A percentile compares a stretch with the other conserved stretches of the same genome.
Evolutionary conservation across 106 monocot species (phyloP).

Genomic region (Gastrodia elata): DNA sequence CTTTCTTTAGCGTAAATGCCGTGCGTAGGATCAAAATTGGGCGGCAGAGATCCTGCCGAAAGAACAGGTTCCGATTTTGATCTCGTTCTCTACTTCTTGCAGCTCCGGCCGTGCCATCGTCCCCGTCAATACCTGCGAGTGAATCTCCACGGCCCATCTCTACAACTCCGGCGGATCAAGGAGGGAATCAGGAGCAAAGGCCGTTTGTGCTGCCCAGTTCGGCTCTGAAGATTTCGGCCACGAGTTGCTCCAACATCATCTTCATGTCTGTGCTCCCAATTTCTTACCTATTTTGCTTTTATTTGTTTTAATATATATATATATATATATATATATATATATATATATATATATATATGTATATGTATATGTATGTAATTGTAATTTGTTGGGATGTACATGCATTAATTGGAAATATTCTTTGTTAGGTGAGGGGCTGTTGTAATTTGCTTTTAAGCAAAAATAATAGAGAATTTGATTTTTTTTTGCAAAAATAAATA

Average conservation of each 20-base stretch:
- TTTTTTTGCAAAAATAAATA: no score
- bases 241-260: not conserved
- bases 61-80: not conserved
- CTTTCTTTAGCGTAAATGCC: not conserved
- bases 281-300: not conserved
- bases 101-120: not conserved
- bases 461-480: not conserved
- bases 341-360: no score
- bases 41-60: not conserved
- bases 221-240: conserved; percentile 17
- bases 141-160: conserved; percentile 13
- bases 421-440: not conserved
- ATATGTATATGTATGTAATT: not conserved
- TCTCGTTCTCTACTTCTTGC: not conserved
- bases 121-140: not conserved
- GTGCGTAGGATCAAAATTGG: not conserved
- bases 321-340: no score
- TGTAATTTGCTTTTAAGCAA: not conserved
- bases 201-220: conserved; percentile 41
- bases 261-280: not conserved
- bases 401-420: not conserved
- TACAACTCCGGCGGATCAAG: not conserved
- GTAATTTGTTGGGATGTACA: not conserved
- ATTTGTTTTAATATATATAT: not conserved
- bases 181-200: conserved; percentile 2